These are phyloP conservation scores for Lachnellula willkommii DNA, from an alignment of 2,329 filamentous ascomycete genomes.

Conservation along the genomic window DNA sequence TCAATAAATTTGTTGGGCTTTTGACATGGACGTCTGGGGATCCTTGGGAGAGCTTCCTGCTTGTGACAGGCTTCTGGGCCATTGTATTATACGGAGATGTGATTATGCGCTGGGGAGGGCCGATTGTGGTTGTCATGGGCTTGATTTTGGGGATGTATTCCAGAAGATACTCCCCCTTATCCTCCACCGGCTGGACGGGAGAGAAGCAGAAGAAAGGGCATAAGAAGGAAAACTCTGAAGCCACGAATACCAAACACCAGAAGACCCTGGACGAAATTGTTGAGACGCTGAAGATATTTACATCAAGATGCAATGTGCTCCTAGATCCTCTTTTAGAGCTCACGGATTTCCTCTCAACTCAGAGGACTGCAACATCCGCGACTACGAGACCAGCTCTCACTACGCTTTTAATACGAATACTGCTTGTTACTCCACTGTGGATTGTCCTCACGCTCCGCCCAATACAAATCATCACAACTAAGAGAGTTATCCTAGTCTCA, in stretches of 20 bases:
- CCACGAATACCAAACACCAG: conserved; percentile 67
- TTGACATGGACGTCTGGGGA: conserved; percentile 92
- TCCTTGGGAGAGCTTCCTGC: conserved; percentile 92
- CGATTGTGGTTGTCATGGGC: conserved; percentile 70
- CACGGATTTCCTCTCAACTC: conserved; percentile 89
- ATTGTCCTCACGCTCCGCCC: conserved; percentile 76
- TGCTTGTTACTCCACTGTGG: conserved; percentile 87
- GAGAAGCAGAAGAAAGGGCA: conserved; percentile 50
- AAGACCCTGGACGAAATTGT: conserved; percentile 98
- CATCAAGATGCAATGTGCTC: conserved; percentile 83
- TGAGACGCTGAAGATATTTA: conserved; percentile 85
- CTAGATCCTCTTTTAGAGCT: conserved; percentile 82
- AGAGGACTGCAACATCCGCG: conserved; percentile 82
- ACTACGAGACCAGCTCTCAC: conserved; percentile 88
- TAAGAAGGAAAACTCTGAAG: conserved; percentile 46
- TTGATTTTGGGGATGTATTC: conserved; percentile 92
- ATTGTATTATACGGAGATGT: conserved; percentile 79
- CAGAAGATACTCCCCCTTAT: conserved; percentile 81
- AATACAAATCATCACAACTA: conserved; percentile 77
- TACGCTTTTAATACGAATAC: conserved; percentile 79
- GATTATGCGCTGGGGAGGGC: conserved; percentile 75
- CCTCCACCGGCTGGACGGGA: conserved; percentile 72
- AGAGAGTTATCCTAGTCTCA: conserved; percentile 74
- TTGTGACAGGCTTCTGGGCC: conserved; percentile 83
- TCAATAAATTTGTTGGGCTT: conserved; percentile 80